phyloP scores from a whole-genome alignment of 2,329 filamentous ascomycete species.

The Colletotrichum tanaceti region DNA sequence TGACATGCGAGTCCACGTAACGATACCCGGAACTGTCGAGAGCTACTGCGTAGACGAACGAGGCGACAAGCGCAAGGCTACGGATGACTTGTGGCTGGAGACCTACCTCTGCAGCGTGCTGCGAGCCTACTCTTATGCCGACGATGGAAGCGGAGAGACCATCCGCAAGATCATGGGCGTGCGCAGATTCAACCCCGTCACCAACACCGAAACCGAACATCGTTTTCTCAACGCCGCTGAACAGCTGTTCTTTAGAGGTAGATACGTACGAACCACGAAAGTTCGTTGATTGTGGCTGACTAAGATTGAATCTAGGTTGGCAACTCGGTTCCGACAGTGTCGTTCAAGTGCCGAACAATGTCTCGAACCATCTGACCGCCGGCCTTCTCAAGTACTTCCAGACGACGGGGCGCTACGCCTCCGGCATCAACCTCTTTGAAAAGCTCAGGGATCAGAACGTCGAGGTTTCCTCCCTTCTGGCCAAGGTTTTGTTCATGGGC shows the following conservation, averaged over 20 bases:
- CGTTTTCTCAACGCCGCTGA: slow-evolving; percentile 95
- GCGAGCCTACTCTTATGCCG: slow-evolving; percentile 94
- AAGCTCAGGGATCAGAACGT: slow-evolving; percentile 91
- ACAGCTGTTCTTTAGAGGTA: slow-evolving; percentile 92
- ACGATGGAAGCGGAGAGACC: slow-evolving; percentile 92
- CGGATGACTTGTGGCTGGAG: slow-evolving; percentile 95
- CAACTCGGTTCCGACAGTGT: slow-evolving; percentile 96
- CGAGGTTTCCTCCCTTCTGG: slow-evolving; percentile 92
- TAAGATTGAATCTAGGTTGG: slow-evolving; percentile 71
- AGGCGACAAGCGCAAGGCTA: slow-evolving; percentile 92
- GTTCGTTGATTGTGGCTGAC: slow-evolving; percentile 7
- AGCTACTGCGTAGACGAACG: slow-evolving; percentile 98
- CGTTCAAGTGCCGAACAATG: slow-evolving; percentile 96
- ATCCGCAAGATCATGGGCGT: slow-evolving; percentile 99
- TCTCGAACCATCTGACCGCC: slow-evolving; percentile 95
- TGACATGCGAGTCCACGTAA: slow-evolving; percentile 98
- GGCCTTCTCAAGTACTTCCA: slow-evolving; percentile 94
- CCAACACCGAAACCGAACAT: slow-evolving; percentile 97
- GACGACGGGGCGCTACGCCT: slow-evolving; percentile 93
- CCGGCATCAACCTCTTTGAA: slow-evolving; percentile 97
- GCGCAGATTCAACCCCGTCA: slow-evolving; percentile 95
- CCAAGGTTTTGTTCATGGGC: slow-evolving; percentile 91
- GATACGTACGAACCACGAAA: slow-evolving; percentile 61
- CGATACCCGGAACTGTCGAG: slow-evolving; percentile 95
- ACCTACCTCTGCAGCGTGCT: slow-evolving; percentile 96